Evolutionary conservation across 2,329 filamentous ascomycete genomes (phyloP).

Genomic region (Graphilbum sp.): DNA sequence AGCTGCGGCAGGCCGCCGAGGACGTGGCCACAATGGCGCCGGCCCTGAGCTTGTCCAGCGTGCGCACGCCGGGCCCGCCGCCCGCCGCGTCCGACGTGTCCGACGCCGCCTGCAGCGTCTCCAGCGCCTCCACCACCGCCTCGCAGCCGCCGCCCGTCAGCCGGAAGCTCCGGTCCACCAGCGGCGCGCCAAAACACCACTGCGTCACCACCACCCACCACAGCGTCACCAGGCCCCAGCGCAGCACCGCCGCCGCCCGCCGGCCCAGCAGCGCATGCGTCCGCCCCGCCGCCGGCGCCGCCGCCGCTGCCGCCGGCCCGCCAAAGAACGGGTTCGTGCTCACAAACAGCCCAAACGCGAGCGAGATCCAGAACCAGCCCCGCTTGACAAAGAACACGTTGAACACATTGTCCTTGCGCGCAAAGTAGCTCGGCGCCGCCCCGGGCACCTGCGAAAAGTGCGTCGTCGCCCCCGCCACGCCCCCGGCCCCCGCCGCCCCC

Average conservation of each 20-base stretch:
- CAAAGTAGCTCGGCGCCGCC: conserved; percentile 69
- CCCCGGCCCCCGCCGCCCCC: too few relatives aligned
- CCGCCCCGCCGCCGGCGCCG: too few relatives aligned
- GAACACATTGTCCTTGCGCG: conserved; percentile 82
- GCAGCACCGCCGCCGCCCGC: conserved; percentile 35
- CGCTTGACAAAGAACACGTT: conserved; percentile 89
- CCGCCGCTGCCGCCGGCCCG: too few relatives aligned
- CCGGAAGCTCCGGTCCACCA: conserved; percentile 83
- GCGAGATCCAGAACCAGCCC: conserved; percentile 82
- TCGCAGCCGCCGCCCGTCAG: conserved; percentile 78
- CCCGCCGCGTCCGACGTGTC: too few relatives aligned
- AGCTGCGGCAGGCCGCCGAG: conserved; percentile 59
- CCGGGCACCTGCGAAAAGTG: conserved; percentile 17
- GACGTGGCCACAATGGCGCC: too few relatives aligned
- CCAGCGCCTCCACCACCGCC: conserved; percentile 3
- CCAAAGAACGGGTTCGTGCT: conserved; percentile 45
- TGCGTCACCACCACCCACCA: conserved; percentile 84
- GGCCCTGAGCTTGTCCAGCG: background rate
- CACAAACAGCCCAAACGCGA: conserved; percentile 55
- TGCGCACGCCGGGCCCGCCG: too few relatives aligned
- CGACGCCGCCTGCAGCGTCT: background rate
- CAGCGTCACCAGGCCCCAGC: conserved; percentile 57
- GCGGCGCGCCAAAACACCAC: conserved; percentile 85
- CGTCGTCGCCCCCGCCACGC: conserved; percentile 15
- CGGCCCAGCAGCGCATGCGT: conserved; percentile 9